Evolutionary conservation across 768 basidiomycete species (phyloP).

Genomic region (Candolleomyces aberdarensis): DNA sequence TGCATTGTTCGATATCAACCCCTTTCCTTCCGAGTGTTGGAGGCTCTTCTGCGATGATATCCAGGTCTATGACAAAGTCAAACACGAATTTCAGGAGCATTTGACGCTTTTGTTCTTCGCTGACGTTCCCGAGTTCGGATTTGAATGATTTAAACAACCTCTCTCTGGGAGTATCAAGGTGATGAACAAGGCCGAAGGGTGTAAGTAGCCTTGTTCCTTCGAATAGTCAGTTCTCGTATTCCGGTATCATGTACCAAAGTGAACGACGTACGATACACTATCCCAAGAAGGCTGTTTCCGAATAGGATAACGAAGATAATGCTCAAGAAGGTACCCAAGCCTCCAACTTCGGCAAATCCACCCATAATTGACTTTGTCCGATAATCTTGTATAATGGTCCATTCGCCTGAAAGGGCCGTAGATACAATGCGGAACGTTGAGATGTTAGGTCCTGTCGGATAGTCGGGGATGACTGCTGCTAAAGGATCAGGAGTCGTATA

Average conservation of each 20-base stretch:
- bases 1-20: too few relatives aligned
- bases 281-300: not conserved
- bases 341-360: not conserved
- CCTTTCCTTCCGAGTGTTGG: too few relatives aligned
- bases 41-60: not conserved
- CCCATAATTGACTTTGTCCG: not conserved
- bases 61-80: not conserved
- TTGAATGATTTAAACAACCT: not conserved
- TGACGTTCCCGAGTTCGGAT: too few relatives aligned
- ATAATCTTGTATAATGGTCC: not conserved
- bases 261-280: not conserved
- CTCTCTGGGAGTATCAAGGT: not conserved
- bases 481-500: not conserved
- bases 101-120: too few relatives aligned
- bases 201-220: not conserved
- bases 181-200: not conserved
- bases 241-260: not conserved
- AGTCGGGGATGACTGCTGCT: not conserved
- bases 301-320: not conserved
- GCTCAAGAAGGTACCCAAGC: not conserved
- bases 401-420: not conserved
- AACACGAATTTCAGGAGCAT: not conserved
- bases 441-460: not conserved
- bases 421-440: not conserved
- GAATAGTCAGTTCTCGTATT: not conserved